Evolutionary conservation across 768 basidiomycete genomes (phyloP), one percentile per base, ranked within the genome.

Genomic region (Kwoniella sp.): DNA sequence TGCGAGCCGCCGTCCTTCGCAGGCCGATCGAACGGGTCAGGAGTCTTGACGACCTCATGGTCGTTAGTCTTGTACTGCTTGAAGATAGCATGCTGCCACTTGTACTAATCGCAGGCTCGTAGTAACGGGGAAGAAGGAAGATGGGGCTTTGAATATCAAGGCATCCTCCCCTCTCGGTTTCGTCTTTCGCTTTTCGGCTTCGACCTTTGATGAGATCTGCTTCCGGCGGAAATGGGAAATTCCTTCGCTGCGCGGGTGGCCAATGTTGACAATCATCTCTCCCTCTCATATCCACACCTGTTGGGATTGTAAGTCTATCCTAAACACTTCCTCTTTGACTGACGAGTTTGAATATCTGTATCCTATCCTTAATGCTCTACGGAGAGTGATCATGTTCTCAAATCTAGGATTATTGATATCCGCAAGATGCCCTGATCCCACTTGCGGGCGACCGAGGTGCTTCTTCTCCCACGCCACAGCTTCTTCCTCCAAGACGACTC

Each of bases 311-410:
- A n/a, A n/a, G n/a, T n/a, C n/a, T n/a, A n/a, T 34, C 13, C 34
- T 34, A 34, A 34, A 34, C 34, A n/a, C n/a, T n/a, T n/a, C n/a
- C n/a, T n/a, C n/a, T n/a, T n/a, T n/a, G n/a, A n/a, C n/a, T n/a
- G n/a, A n/a, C n/a, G n/a, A n/a, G n/a, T n/a, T n/a, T n/a, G n/a
- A n/a, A n/a, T n/a, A n/a, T n/a, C n/a, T n/a, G n/a, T n/a, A n/a
- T n/a, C n/a, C n/a, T n/a, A n/a, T n/a, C n/a, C n/a, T n/a, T n/a
- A n/a, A n/a, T n/a, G n/a, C n/a, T n/a, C n/a, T n/a, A n/a, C n/a
- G n/a, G n/a, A n/a, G n/a, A n/a, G n/a, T 34, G 34, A 34, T 22
- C 29, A 77, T 77, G 76, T 77, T 77, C 72, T 65, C 62, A 1
- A 59, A 64, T 8, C 70, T 77, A 7, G 73, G 73, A 11, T 62